These are phyloP conservation scores for Onygena corvina DNA, from an alignment of 2,329 filamentous ascomycete genomes.

Conservation along the genomic window DNA sequence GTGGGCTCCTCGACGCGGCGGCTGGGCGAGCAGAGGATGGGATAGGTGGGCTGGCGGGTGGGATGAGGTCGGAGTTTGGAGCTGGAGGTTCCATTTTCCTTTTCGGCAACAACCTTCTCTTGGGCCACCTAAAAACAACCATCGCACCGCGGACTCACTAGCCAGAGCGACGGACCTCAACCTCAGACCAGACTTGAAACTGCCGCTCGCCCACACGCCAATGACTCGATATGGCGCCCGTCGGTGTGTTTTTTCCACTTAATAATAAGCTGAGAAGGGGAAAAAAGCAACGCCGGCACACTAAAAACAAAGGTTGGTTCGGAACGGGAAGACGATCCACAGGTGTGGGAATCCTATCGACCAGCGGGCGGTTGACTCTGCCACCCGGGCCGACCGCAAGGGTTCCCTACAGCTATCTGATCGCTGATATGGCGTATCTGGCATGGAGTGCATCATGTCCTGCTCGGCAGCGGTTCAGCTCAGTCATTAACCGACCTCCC, in stretches of 20 bases:
- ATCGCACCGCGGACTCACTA: no score
- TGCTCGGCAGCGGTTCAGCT: background rate
- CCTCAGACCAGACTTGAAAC: no score
- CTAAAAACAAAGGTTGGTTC: conserved; percentile 7
- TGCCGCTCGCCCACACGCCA: no score
- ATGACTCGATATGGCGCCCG: no score
- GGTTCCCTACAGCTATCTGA: background rate
- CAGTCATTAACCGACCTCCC: background rate
- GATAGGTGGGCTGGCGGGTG: background rate
- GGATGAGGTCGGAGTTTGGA: background rate
- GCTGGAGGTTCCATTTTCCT: background rate
- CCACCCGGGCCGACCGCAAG: background rate
- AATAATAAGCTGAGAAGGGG: background rate
- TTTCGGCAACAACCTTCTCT: conserved; percentile 4
- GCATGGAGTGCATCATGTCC: background rate
- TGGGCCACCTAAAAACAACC: no score
- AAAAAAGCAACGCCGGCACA: background rate
- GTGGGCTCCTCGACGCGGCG: no score
- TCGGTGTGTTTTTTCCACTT: no score
- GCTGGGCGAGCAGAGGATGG: background rate
- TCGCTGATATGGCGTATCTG: background rate
- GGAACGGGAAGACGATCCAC: conserved; percentile 3
- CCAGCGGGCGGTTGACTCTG: background rate
- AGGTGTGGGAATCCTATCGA: conserved; percentile 3
- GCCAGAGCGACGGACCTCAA: no score